Evolutionary conservation across 2,329 filamentous ascomycete species (phyloP).

Genomic region (Xylariaceae sp.): DNA sequence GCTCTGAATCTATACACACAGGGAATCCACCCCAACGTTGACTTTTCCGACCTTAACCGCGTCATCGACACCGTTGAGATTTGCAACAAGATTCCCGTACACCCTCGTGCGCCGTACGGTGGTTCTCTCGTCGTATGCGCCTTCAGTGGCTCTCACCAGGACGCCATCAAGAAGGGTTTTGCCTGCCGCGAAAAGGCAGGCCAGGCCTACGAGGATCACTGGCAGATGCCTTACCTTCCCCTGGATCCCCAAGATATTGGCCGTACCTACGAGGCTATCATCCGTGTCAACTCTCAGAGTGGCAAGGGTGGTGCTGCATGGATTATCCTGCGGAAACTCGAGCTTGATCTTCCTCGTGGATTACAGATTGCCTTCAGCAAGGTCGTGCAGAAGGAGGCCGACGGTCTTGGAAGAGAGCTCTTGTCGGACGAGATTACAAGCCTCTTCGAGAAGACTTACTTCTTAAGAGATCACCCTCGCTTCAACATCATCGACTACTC

Average conservation of each 20-base stretch:
- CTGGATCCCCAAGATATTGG: conserved; percentile 91
- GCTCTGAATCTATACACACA: conserved; percentile 94
- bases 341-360: conserved; percentile 87
- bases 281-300: conserved; percentile 93
- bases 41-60: conserved; percentile 82
- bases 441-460: conserved; percentile 86
- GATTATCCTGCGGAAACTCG: conserved; percentile 83
- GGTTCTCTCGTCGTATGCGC: conserved; percentile 85
- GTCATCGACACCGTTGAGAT: conserved; percentile 87
- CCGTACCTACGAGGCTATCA: conserved; percentile 95
- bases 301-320: conserved; percentile 93
- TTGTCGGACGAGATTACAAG: conserved; percentile 75
- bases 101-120: conserved; percentile 83
- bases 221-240: conserved; percentile 87
- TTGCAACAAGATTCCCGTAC: conserved; percentile 91
- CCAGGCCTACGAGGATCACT: conserved; percentile 58
- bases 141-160: conserved; percentile 88
- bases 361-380: conserved; percentile 87
- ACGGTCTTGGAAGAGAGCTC: conserved; percentile 77
- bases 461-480: conserved; percentile 73
- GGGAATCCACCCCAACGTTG: conserved; percentile 75
- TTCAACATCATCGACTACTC: conserved; percentile 89
- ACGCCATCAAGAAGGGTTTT: conserved; percentile 94
- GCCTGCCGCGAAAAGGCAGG: conserved; percentile 59
- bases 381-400: conserved; percentile 77